phyloP scores from a whole-genome alignment of 768 basidiomycete genomes.

The Mycena rebaudengoi region DNA sequence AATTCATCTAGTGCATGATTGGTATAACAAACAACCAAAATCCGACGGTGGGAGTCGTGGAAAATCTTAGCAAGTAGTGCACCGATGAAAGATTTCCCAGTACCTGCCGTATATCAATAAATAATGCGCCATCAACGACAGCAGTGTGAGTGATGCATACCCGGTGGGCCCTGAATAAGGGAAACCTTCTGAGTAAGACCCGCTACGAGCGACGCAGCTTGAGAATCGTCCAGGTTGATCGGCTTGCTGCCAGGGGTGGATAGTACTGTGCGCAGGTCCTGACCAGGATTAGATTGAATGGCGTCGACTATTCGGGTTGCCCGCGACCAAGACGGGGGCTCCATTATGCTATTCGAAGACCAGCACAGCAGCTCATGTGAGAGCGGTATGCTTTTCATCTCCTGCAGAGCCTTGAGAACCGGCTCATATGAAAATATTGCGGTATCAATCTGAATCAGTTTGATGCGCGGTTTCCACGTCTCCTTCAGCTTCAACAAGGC shows the following conservation, averaged over 20 bases:
- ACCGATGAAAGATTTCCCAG: slow-evolving; percentile 80
- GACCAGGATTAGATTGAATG: slow-evolving; percentile 41
- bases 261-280: slow-evolving; percentile 53
- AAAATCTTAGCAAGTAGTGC: slow-evolving; percentile 70
- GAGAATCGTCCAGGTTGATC: slow-evolving; percentile 61
- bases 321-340: slow-evolving; percentile 6
- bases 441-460: slow-evolving; percentile 66
- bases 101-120: slow-evolving; percentile 51
- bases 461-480: slow-evolving; percentile 38
- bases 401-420: slow-evolving; percentile 64
- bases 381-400: slow-evolving; percentile 54
- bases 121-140: neutral
- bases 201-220: slow-evolving; percentile 54
- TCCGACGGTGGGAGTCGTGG: slow-evolving; percentile 57
- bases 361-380: slow-evolving; percentile 63
- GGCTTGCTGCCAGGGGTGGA: slow-evolving; percentile 42
- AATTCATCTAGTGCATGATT: slow-evolving; percentile 82
- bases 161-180: slow-evolving; percentile 77
- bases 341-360: slow-evolving; percentile 30
- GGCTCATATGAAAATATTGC: slow-evolving; percentile 72
- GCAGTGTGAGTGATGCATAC: slow-evolving; percentile 47
- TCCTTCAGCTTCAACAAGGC: slow-evolving; percentile 50
- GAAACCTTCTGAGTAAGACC: slow-evolving; percentile 66
- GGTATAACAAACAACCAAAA: slow-evolving; percentile 77
- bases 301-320: slow-evolving; percentile 28